A percentile compares a stretch with the other conserved stretches of the same genome.
phyloP scores from a whole-genome alignment of 2,329 filamentous ascomycete species.

The Paraphaeosphaeria minitans region DNA sequence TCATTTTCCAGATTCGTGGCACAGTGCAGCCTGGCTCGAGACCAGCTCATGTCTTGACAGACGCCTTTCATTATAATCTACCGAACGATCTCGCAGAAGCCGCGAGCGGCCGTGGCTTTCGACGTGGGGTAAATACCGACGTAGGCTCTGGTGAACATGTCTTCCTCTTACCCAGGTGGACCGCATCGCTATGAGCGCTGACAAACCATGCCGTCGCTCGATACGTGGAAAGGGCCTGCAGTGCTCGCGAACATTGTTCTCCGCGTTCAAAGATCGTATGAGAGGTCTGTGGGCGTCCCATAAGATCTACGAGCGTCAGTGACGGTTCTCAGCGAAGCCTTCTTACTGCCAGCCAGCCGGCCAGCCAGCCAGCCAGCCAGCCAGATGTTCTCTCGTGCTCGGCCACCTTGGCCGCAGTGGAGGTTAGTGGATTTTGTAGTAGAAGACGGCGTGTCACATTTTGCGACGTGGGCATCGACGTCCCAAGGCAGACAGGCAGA shows the following conservation, averaged over 20 bases:
- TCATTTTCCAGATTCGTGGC: not conserved
- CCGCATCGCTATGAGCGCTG: constrained; percentile 35
- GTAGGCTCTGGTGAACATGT: constrained; percentile 26
- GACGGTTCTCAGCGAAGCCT: constrained; percentile 15
- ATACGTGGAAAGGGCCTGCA: constrained; percentile 20
- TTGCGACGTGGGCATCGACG: not conserved
- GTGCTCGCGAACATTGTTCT: constrained; percentile 13
- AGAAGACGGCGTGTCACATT: not conserved
- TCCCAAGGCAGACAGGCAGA: not conserved
- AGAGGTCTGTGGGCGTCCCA: constrained; percentile 14
- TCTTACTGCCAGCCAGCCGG: not conserved
- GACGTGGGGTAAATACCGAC: constrained; percentile 3
- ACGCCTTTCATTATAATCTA: constrained; percentile 15
- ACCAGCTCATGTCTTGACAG: constrained; percentile 19
- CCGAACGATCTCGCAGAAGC: constrained; percentile 13
- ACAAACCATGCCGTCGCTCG: constrained; percentile 18
- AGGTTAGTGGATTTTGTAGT: not conserved
- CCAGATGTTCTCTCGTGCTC: not conserved
- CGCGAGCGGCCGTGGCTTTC: constrained; percentile 13
- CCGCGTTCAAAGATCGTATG: constrained; percentile 9
- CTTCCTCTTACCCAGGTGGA: constrained; percentile 36
- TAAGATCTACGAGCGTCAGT: constrained; percentile 23
- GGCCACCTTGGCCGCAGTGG: not conserved
- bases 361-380: not conserved
- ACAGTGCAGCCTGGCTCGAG: constrained; percentile 16